phyloP scores from a whole-genome alignment of 345 rosid genomes.

The Moricandia moricandioides region DNA sequence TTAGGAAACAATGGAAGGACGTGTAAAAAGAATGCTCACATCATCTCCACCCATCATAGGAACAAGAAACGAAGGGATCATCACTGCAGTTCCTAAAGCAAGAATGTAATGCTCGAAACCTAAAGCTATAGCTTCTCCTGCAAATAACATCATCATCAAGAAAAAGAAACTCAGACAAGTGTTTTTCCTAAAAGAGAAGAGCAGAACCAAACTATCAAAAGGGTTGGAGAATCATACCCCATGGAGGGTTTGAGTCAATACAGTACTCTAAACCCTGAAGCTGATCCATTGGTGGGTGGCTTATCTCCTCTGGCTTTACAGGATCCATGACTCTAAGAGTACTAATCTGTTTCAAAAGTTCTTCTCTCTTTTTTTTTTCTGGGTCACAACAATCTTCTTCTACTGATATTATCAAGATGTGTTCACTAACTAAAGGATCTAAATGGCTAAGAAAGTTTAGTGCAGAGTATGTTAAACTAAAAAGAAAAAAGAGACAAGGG shows the following conservation, averaged over 20 bases:
- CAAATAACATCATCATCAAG: slow-evolving; percentile 23
- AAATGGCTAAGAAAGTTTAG: slow-evolving; percentile 18
- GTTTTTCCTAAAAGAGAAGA: neutral
- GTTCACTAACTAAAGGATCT: slow-evolving; percentile 28
- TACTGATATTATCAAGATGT: slow-evolving; percentile 18
- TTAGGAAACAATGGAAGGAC: neutral
- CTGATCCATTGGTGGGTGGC: slow-evolving; percentile 92
- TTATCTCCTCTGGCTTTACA: slow-evolving; percentile 86
- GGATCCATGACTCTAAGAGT: slow-evolving; percentile 55
- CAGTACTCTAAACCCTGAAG: slow-evolving; percentile 98
- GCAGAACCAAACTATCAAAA: neutral
- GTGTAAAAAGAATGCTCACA: slow-evolving; percentile 44
- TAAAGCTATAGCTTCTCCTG: slow-evolving; percentile 93
- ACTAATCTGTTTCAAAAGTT: slow-evolving; percentile 1
- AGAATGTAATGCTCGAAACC: slow-evolving; percentile 95
- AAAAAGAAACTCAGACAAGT: neutral
- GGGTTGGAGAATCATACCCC: slow-evolving; percentile 54
- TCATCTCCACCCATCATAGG: slow-evolving; percentile 93
- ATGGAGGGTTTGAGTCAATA: slow-evolving; percentile 97
- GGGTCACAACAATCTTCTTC: slow-evolving; percentile 26
- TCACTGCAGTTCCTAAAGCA: slow-evolving; percentile 96
- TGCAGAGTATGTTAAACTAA: neutral
- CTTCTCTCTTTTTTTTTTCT: neutral
- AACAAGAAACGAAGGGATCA: slow-evolving; percentile 98
- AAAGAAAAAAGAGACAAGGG: slow-evolving; percentile 1